Evolutionary conservation across 257 asterid species (phyloP), one percentile per base, ranked within the genome.

Genomic region (Anisodus tanguticus): DNA sequence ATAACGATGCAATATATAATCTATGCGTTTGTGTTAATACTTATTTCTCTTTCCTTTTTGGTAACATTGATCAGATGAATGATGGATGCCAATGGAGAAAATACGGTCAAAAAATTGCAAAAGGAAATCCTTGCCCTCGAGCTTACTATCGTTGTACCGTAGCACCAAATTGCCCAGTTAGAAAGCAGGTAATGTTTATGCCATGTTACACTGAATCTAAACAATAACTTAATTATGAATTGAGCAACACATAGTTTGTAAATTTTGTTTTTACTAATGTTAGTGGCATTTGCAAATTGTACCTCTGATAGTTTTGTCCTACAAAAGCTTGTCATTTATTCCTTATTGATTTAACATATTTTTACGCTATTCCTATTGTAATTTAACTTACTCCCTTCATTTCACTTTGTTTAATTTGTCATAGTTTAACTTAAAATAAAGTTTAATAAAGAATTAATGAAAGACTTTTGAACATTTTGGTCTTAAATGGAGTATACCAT

Each of bases 71-170:
- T 31, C 59, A 94, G 98, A 94, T 96, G 98, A 93, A 90, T 9
- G 91, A 89, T 83, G 91, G 91, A 53, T 89, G 91, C 69, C 91
- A 89, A 69, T 89, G 91, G 91, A 80, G 91, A 81, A 89, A 89
- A 66, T 89, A 89, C n/a, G 91, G 91, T 55, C 91, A 89, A 81
- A 89, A 87, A 70, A 83, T 84, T 74, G 88, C 91, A 2, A 89
- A 89, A 77, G 90, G 91, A 76, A 89, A 87, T 69, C 91, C 91
- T 7, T 89, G 84, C 66, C 91, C 91, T 9, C 81, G 90, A 78
- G 90, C 90, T 81, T 89, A 89, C 22, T 89, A 89, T 64, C 89
- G 91, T 31, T 89, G 91, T 71, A 89, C 90, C 8, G 87, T 89
- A 88, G 82, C 86, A 15, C 77, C 59, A 37, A 83, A 79, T n/a